Evolutionary conservation across 2,329 filamentous ascomycete species (phyloP).

Genomic region (Pseudocercospora musae): DNA sequence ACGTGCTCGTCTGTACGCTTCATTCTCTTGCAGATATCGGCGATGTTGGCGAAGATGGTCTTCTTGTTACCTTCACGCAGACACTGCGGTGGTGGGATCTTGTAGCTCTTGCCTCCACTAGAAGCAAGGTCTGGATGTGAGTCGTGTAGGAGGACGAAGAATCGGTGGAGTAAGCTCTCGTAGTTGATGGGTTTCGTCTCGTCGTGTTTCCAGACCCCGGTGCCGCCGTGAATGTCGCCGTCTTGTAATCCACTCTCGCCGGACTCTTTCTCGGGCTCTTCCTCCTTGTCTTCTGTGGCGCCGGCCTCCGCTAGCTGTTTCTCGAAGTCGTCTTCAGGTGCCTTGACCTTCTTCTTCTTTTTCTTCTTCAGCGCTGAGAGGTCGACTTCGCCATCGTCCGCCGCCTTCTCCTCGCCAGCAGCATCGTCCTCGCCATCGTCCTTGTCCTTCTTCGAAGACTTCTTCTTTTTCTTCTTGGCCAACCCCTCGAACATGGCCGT

Average conservation of each 20-base stretch:
- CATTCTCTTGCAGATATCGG: slow-evolving; percentile 98
- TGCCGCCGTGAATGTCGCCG: slow-evolving; percentile 82
- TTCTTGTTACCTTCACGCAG: slow-evolving; percentile 99
- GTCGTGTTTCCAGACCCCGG: slow-evolving; percentile 85
- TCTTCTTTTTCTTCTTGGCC: slow-evolving; percentile 69
- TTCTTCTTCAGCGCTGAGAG: slow-evolving; percentile 78
- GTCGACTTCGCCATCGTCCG: slow-evolving; percentile 62
- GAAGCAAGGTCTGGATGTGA: slow-evolving; percentile 95
- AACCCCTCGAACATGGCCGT: slow-evolving; percentile 38
- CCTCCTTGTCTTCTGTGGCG: slow-evolving; percentile 51
- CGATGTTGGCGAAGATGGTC: slow-evolving; percentile 99
- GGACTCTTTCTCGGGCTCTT: slow-evolving; percentile 50
- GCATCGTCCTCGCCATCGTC: slow-evolving; percentile 31
- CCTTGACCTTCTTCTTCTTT: slow-evolving; percentile 68
- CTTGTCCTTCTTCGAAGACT: slow-evolving; percentile 49
- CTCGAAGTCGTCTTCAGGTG: slow-evolving; percentile 63
- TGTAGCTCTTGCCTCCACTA: slow-evolving; percentile 78
- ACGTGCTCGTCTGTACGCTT: slow-evolving; percentile 93
- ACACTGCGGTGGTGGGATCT: slow-evolving; percentile 97
- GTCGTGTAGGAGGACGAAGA: slow-evolving; percentile 91
- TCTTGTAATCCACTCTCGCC: slow-evolving; percentile 44
- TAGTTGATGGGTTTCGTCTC: slow-evolving; percentile 76
- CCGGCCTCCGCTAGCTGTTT: slow-evolving; percentile 63
- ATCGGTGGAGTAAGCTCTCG: slow-evolving; percentile 79
- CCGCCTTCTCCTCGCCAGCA: slow-evolving; percentile 43